Conservation (phyloP, 768 basidiomycete genomes). For the Serendipita indica region DNA sequence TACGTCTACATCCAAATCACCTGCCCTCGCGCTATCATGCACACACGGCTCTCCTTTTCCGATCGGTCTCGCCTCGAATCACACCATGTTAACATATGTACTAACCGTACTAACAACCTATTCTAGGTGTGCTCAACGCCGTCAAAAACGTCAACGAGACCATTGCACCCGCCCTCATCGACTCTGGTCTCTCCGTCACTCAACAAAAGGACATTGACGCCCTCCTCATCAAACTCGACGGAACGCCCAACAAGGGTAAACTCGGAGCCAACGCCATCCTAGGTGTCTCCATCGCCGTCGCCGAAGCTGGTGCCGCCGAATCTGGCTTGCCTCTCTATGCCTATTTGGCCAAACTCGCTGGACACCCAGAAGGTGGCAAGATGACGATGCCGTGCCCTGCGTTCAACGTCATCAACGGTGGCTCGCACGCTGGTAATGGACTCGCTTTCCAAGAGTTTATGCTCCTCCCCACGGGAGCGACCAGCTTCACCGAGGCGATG, state of each 20-base stretch:
- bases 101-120: neutral
- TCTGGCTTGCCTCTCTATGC: conserved; percentile 83
- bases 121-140: conserved; percentile 77
- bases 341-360: conserved; percentile 91
- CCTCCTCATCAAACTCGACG: conserved; percentile 95
- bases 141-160: conserved; percentile 84
- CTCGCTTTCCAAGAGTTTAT: conserved; percentile 99
- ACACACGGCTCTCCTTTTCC: neutral
- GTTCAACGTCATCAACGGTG: conserved; percentile 99
- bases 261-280: conserved; percentile 99
- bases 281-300: conserved; percentile 91
- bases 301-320: conserved; percentile 86
- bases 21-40: conserved; percentile 8
- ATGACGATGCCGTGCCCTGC: conserved; percentile 84
- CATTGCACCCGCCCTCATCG: conserved; percentile 81
- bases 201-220: conserved; percentile 93
- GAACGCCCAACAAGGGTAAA: conserved; percentile 96
- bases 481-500: conserved; percentile 89
- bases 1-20: conserved; percentile 22
- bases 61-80: neutral
- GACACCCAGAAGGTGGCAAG: conserved; percentile 72
- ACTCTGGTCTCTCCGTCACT: conserved; percentile 69
- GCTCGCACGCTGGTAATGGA: conserved; percentile 98
- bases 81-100: neutral
- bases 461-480: conserved; percentile 90